phyloP scores from a whole-genome alignment of 1,284 basidiomycete species.

The Apiotrichum gracile region DNA sequence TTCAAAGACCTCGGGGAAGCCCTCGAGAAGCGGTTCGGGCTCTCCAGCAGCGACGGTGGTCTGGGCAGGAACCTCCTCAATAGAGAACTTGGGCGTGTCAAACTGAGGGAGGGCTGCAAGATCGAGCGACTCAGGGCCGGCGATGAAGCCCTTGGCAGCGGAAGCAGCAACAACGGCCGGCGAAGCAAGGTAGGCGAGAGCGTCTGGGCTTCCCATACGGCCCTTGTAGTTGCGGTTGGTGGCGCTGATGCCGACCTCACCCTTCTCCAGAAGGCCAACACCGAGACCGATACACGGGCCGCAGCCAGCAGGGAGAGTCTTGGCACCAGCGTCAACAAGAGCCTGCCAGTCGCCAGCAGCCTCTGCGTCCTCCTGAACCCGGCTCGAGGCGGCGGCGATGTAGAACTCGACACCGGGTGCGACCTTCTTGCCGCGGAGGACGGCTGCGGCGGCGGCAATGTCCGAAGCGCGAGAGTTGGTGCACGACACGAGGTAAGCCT shows the following conservation, averaged over 20 bases:
- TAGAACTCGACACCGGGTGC: conserved; percentile 93
- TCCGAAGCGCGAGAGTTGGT: conserved; percentile 97
- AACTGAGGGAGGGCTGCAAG: conserved; percentile 53
- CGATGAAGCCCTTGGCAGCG: conserved; percentile 86
- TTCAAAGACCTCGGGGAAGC: conserved; percentile 76
- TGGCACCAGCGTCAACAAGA: conserved; percentile 80
- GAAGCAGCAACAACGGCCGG: conserved; percentile 96
- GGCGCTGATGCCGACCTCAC: conserved; percentile 91
- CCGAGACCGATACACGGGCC: conserved; percentile 97
- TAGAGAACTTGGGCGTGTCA: conserved; percentile 47
- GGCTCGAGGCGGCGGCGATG: conserved; percentile 87
- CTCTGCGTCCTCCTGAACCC: conserved; percentile 87
- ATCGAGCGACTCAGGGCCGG: conserved; percentile 69
- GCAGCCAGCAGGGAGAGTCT: conserved; percentile 88
- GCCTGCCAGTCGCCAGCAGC: conserved; percentile 80
- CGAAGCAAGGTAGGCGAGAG: conserved; percentile 89
- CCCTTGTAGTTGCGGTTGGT: conserved; percentile 99
- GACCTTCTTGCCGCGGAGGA: conserved; percentile 77
- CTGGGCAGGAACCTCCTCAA: conserved; percentile 32
- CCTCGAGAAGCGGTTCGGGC: conserved; percentile 63
- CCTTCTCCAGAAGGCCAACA: conserved; percentile 85
- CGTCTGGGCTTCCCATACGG: conserved; percentile 92
- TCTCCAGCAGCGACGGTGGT: conserved; percentile 49
- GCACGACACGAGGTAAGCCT: conserved; percentile 97
- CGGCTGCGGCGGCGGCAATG: conserved; percentile 82